Percentiles rank a stretch among this genome's conserved stretches.
phyloP scores from a whole-genome alignment of 2,329 filamentous ascomycete species.

The Colletotrichum sp. region DNA sequence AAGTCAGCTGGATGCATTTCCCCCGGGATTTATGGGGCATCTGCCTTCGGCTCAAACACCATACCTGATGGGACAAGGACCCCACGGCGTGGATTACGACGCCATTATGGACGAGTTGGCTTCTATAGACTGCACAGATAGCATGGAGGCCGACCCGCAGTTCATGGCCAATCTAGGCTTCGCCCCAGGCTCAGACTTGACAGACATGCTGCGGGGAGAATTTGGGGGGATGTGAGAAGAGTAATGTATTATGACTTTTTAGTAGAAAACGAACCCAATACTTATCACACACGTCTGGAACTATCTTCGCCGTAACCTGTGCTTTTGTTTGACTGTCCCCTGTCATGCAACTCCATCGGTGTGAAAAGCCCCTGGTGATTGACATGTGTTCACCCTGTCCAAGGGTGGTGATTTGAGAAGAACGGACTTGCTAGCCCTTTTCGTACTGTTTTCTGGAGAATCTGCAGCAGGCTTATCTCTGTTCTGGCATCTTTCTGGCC shows the following conservation, averaged over 20 bases:
- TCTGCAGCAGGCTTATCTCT: not conserved
- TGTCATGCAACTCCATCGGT: not conserved
- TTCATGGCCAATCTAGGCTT: conserved; percentile 74
- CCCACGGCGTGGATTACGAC: conserved; percentile 49
- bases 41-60: conserved; percentile 23
- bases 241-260: conserved; percentile 14
- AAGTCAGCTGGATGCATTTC: conserved; percentile 18
- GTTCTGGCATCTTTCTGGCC: not conserved
- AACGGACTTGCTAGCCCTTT: not conserved
- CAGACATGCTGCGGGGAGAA: conserved; percentile 50
- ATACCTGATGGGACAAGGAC: conserved; percentile 26
- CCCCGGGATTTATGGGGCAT: conserved; percentile 14
- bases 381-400: not conserved
- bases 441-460: not conserved
- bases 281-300: not conserved
- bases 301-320: not conserved
- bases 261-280: not conserved
- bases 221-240: conserved; percentile 32
- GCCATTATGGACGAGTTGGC: conserved; percentile 58
- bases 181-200: conserved; percentile 64
- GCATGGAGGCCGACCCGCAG: conserved; percentile 60
- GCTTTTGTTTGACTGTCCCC: not conserved
- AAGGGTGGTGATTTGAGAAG: not conserved
- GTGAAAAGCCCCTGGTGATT: not conserved
- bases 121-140: conserved; percentile 54